Conservation (phyloP, 2,329 filamentous ascomycete genomes). For the Xylariaceae sp. region DNA sequence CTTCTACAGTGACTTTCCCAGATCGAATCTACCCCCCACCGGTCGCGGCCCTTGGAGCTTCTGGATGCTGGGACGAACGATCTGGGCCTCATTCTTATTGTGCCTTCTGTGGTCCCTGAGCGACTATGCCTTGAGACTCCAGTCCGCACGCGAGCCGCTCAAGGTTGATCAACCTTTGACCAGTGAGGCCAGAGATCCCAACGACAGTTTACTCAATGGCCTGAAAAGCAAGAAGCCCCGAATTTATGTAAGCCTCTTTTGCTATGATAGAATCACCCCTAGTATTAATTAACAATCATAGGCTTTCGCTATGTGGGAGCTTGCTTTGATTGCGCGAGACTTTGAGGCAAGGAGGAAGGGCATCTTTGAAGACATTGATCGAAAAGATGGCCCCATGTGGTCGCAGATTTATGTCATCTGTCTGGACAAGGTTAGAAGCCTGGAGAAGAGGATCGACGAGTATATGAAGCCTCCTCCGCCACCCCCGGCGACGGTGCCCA, state of each 20-base stretch:
- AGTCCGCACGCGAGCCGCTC: constrained; percentile 73
- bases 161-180: constrained; percentile 85
- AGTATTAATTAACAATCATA: constrained; percentile 33
- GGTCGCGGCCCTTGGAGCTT: constrained; percentile 52
- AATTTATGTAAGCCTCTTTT: constrained; percentile 54
- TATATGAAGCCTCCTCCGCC: constrained; percentile 47
- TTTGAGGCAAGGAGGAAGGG: constrained; percentile 72
- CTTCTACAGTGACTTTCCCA: constrained; percentile 68
- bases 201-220: constrained; percentile 81
- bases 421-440: constrained; percentile 62
- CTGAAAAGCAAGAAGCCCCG: constrained; percentile 78
- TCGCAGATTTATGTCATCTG: constrained; percentile 70
- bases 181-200: constrained; percentile 81
- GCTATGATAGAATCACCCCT: neutral
- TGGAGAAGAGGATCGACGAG: constrained; percentile 64
- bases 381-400: constrained; percentile 76
- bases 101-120: constrained; percentile 71
- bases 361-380: constrained; percentile 85
- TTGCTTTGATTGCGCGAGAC: constrained; percentile 71
- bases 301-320: constrained; percentile 88
- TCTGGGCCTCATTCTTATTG: constrained; percentile 63
- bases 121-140: constrained; percentile 75
- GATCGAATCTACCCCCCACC: constrained; percentile 59
- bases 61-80: constrained; percentile 52
- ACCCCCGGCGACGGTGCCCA: constrained; percentile 26